Percentiles rank a stretch among this genome's conserved stretches.
phyloP scores from a whole-genome alignment of 164 flowering plant species.

The Nymphaea colorata region DNA sequence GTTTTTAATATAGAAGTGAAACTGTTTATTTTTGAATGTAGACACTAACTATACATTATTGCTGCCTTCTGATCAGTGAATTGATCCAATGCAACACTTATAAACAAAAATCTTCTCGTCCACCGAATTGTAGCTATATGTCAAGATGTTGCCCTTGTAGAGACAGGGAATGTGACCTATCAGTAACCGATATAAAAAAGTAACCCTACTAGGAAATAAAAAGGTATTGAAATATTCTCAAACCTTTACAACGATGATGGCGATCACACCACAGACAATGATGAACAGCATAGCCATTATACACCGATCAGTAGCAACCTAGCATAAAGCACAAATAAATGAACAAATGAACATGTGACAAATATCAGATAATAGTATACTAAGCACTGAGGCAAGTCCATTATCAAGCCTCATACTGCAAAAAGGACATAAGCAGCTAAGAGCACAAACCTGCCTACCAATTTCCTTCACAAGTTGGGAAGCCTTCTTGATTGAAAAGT shows the following conservation, averaged over 20 bases:
- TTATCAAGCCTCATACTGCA: no score
- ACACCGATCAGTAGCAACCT: conserved; percentile 94
- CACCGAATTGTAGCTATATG: no score
- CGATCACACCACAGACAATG: conserved; percentile 72
- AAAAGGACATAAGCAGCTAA: not conserved
- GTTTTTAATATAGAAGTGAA: no score
- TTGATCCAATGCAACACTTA: no score
- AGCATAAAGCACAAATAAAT: conserved; percentile 3
- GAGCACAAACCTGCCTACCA: conserved; percentile 24
- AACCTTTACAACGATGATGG: conserved; percentile 86
- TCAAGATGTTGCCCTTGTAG: no score
- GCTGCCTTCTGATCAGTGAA: no score
- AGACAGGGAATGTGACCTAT: no score
- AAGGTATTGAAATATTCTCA: not conserved
- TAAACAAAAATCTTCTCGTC: no score
- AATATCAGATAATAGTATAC: no score
- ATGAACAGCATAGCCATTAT: conserved; percentile 75
- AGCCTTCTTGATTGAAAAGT: conserved; percentile 89
- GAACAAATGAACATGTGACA: no score
- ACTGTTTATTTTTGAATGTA: no score
- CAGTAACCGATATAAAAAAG: not conserved
- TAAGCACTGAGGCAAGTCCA: not conserved
- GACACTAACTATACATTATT: no score
- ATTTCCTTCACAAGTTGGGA: conserved; percentile 47
- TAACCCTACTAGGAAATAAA: not conserved